phyloP scores from a whole-genome alignment of 352 stramenopile species.

The Peronospora destructor region DNA sequence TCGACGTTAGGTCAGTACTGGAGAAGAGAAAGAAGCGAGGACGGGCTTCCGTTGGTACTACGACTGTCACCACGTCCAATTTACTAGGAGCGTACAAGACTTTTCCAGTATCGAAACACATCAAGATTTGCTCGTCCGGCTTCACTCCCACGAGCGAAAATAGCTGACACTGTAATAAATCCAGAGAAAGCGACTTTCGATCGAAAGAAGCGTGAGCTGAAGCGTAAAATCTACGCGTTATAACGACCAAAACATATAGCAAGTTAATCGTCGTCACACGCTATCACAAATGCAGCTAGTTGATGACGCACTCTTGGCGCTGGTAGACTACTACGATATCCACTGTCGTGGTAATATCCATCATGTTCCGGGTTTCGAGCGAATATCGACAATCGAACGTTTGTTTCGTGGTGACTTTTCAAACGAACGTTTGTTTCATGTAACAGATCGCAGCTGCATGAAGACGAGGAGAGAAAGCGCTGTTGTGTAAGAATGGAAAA shows the following conservation, averaged over 20 bases:
- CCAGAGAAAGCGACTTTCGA: conserved; percentile 30
- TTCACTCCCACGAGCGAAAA: conserved; percentile 57
- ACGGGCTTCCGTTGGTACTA: conserved; percentile 6
- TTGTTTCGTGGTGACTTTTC: not conserved
- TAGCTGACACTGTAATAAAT: conserved; percentile 65
- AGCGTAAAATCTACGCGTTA: conserved; percentile 35
- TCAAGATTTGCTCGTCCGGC: conserved; percentile 48
- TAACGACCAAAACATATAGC: not conserved
- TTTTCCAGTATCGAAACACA: conserved; percentile 35
- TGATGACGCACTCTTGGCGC: conserved; percentile 45
- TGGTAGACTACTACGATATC: conserved; percentile 45
- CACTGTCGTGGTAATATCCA: not conserved
- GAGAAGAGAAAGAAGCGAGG: conserved; percentile 42
- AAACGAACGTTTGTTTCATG: too few relatives aligned
- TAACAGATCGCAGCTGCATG: too few relatives aligned
- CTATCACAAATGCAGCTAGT: not conserved
- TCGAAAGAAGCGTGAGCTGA: conserved; percentile 19
- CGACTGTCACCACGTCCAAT: conserved; percentile 12
- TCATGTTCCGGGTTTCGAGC: too few relatives aligned
- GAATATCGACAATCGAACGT: conserved; percentile 4
- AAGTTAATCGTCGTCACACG: too few relatives aligned
- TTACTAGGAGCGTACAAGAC: conserved; percentile 30
- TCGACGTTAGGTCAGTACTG: conserved; percentile 1
- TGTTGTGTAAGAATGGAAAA: too few relatives aligned
- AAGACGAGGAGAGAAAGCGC: too few relatives aligned